phyloP scores from a whole-genome alignment of 805 yeast species.

The Barnettozyma vustinii region DNA sequence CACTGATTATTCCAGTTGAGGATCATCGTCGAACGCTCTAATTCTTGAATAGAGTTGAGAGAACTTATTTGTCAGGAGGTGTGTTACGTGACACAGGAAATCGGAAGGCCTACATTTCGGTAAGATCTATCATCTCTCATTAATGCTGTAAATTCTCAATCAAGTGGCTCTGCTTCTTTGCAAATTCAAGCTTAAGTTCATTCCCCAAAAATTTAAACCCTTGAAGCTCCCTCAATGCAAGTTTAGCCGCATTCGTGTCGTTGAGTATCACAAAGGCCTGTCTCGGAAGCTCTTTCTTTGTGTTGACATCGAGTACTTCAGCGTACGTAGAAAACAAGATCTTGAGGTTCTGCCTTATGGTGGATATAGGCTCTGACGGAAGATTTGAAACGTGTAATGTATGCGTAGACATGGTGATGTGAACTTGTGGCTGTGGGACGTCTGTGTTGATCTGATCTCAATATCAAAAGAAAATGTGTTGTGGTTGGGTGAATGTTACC shows the following conservation, averaged over 20 bases:
- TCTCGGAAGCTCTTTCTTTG: constrained; percentile 40
- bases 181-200: constrained; percentile 39
- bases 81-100: no score
- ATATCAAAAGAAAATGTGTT: no score
- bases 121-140: neutral
- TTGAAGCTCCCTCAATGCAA: constrained; percentile 45
- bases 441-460: no score
- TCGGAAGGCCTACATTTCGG: no score
- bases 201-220: constrained; percentile 49
- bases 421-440: neutral
- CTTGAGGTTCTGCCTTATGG: constrained; percentile 49
- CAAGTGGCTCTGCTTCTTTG: constrained; percentile 29
- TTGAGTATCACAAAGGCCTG: constrained; percentile 61
- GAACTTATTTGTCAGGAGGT: no score
- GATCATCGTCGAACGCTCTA: no score
- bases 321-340: constrained; percentile 59
- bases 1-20: no score
- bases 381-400: constrained; percentile 9
- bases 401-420: neutral
- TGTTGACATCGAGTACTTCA: constrained; percentile 50
- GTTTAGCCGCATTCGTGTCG: constrained; percentile 42
- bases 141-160: constrained; percentile 1
- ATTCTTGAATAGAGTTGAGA: no score
- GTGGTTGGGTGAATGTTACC: no score
- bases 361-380: constrained; percentile 24